phyloP scores from a whole-genome alignment of 768 basidiomycete genomes.

The Lanmaoa rubissima region DNA sequence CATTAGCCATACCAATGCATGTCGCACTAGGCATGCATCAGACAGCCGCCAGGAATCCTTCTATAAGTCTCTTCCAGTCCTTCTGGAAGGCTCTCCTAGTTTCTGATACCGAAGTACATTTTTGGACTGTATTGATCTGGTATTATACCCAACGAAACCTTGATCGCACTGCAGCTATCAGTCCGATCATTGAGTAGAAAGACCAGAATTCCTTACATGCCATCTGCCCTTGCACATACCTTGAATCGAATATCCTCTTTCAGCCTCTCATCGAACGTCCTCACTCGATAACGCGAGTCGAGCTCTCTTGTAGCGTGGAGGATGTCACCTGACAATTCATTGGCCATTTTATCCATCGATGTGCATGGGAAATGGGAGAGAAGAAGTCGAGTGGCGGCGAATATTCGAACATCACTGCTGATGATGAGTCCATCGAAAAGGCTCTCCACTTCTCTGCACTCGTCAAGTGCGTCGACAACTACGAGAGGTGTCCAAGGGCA shows the following conservation, averaged over 20 bases:
- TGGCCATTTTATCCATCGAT: constrained; percentile 4
- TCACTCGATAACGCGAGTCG: background rate
- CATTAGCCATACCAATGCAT: constrained; percentile 7
- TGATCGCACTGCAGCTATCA: too few relatives aligned
- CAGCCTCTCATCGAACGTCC: background rate
- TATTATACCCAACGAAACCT: too few relatives aligned
- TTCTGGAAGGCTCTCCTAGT: constrained; percentile 1
- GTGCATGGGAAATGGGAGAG: constrained; percentile 3
- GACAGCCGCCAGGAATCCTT: constrained; percentile 4
- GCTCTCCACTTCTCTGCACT: constrained; percentile 8
- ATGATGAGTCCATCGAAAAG: constrained; percentile 5
- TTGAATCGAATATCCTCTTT: constrained; percentile 1
- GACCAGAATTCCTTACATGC: constrained; percentile 12
- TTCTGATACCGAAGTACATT: background rate
- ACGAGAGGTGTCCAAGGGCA: constrained; percentile 1
- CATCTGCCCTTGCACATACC: constrained; percentile 10
- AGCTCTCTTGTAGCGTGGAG: constrained; percentile 8
- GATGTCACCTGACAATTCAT: constrained; percentile 7
- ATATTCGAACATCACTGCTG: background rate
- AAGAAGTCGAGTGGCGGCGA: constrained; percentile 6
- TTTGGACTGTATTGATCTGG: too few relatives aligned
- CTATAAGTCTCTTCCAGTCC: constrained; percentile 16
- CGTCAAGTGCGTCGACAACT: constrained; percentile 19
- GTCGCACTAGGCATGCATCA: background rate
- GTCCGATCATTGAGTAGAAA: too few relatives aligned